These are phyloP conservation scores for Serendipita sp. DNA, from an alignment of 768 basidiomycete species.

Conservation along the genomic window DNA sequence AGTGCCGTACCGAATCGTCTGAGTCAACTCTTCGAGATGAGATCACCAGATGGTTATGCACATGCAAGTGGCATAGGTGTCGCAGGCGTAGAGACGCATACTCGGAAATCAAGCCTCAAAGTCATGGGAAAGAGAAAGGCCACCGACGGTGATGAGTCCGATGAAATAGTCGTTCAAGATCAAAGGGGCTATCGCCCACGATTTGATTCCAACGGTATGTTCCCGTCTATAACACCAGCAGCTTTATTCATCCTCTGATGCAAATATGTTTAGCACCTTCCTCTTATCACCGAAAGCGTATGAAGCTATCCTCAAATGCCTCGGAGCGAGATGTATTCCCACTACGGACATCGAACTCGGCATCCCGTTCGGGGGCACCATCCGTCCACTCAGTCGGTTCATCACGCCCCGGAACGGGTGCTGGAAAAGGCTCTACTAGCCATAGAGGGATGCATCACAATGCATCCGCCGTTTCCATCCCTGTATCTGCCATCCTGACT, in stretches of 20 bases:
- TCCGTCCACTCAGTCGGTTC: neutral
- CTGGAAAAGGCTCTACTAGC: neutral
- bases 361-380: neutral
- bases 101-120: neutral
- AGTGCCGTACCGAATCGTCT: neutral
- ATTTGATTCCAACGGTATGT: slow-evolving; percentile 4
- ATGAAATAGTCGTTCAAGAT: neutral
- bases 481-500: neutral
- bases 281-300: neutral
- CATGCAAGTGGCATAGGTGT: slow-evolving; percentile 3
- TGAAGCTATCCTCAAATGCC: neutral
- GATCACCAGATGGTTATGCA: slow-evolving; percentile 3
- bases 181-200: neutral
- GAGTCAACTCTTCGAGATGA: neutral
- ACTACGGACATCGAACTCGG: neutral
- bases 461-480: neutral
- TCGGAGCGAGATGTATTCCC: neutral
- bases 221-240: neutral
- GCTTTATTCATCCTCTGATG: neutral
- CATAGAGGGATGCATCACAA: neutral
- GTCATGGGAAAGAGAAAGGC: slow-evolving; percentile 2
- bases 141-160: neutral
- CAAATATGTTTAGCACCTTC: neutral
- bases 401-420: neutral
- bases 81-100: neutral